phyloP scores from a whole-genome alignment of 805 yeast genomes.

The Komagataella mondaviorum region DNA sequence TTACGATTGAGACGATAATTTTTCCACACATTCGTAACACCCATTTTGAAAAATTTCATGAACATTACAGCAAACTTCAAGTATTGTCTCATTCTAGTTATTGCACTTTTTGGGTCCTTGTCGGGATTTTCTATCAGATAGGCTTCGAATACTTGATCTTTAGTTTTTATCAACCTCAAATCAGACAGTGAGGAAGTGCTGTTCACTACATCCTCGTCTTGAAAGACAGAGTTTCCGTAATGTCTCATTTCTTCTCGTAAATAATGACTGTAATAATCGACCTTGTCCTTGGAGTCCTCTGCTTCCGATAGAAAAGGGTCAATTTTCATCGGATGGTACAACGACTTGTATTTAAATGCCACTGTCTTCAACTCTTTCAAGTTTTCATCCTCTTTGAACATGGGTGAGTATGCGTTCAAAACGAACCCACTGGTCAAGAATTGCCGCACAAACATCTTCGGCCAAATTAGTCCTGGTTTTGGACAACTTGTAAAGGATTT shows the following conservation, averaged over 20 bases:
- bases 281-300: background rate
- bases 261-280: background rate
- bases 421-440: background rate
- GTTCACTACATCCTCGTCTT: background rate
- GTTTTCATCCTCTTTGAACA: background rate
- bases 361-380: background rate
- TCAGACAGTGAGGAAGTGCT: background rate
- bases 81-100: background rate
- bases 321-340: background rate
- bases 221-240: background rate
- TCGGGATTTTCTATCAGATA: background rate
- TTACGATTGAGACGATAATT: constrained; percentile 20
- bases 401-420: background rate
- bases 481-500: background rate
- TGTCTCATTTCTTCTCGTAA: background rate
- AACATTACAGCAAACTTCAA: constrained; percentile 5
- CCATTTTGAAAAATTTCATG: constrained; percentile 40
- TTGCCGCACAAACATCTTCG: background rate
- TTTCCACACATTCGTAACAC: constrained; percentile 41
- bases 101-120: background rate
- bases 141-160: background rate
- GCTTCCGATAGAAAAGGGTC: background rate
- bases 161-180: background rate
- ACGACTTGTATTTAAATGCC: background rate
- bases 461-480: background rate